Conservation (phyloP, 2,329 filamentous ascomycete species). For the Aschersonia sp. region DNA sequence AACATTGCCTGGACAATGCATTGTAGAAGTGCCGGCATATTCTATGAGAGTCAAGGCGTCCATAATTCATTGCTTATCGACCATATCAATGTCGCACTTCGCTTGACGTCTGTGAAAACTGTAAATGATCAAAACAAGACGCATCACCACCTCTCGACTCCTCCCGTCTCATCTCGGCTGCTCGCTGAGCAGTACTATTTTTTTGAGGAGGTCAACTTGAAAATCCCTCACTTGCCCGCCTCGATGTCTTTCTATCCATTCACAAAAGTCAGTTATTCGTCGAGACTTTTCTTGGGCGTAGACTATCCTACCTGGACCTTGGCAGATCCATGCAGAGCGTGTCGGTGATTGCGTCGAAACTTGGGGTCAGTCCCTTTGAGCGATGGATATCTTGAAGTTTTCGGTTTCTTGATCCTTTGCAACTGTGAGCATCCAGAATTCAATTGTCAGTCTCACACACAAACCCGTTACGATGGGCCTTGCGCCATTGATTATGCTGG, state of each 20-base stretch:
- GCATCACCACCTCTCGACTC: too few relatives aligned
- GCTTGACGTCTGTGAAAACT: too few relatives aligned
- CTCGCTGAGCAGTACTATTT: too few relatives aligned
- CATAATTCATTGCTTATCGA: too few relatives aligned
- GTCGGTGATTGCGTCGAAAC: conserved; percentile 99
- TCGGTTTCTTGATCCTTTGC: conserved; percentile 97
- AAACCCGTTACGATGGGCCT: conserved; percentile 99
- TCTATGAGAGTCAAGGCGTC: too few relatives aligned
- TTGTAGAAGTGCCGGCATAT: too few relatives aligned
- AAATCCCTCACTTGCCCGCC: conserved; percentile 81
- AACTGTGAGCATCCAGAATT: not conserved
- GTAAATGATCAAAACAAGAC: too few relatives aligned
- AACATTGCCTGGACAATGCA: too few relatives aligned
- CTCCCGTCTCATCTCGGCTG: too few relatives aligned
- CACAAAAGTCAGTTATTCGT: not conserved
- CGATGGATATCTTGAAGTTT: conserved; percentile 97
- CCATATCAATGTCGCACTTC: too few relatives aligned
- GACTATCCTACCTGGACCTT: conserved; percentile 73
- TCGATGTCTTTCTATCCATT: conserved; percentile 77
- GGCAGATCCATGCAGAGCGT: conserved; percentile 98
- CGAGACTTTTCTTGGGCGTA: not conserved
- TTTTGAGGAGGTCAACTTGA: too few relatives aligned
- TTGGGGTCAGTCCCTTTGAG: conserved; percentile 98
- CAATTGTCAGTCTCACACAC: conserved; percentile 17
- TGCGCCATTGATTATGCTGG: conserved; percentile 96